A percentile compares a stretch with the other conserved stretches of the same genome.
phyloP scores from a whole-genome alignment of 805 yeast genomes.

The Candida michaelii region DNA sequence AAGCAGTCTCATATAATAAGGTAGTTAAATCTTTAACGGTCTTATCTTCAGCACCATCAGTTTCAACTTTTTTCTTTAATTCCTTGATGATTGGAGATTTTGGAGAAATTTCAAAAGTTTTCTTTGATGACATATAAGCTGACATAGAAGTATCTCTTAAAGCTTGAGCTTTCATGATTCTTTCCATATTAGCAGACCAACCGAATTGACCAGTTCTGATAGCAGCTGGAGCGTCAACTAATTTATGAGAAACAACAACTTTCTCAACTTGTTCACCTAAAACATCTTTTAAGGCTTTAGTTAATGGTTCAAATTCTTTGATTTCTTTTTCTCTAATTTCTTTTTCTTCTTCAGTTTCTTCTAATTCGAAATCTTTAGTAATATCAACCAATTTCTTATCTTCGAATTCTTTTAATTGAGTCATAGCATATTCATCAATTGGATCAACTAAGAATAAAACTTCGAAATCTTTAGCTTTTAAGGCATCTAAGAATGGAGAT shows the following conservation, averaged over 20 bases:
- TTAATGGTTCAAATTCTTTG: slow-evolving; percentile 88
- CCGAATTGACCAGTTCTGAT: slow-evolving; percentile 99
- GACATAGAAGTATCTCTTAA: slow-evolving; percentile 98
- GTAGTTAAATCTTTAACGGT: slow-evolving; percentile 97
- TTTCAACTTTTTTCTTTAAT: slow-evolving; percentile 93
- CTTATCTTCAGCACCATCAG: slow-evolving; percentile 97
- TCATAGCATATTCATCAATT: slow-evolving; percentile 99
- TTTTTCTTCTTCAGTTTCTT: slow-evolving; percentile 99
- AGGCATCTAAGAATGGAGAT: slow-evolving; percentile 98
- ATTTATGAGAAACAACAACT: slow-evolving; percentile 96
- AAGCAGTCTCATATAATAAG: slow-evolving; percentile 94
- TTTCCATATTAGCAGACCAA: slow-evolving; percentile 99
- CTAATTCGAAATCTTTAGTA: slow-evolving; percentile 98
- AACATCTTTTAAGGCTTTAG: slow-evolving; percentile 94
- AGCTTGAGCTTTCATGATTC: slow-evolving; percentile 99
- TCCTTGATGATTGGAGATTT: slow-evolving; percentile 92
- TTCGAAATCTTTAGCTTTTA: slow-evolving; percentile 98
- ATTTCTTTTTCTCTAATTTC: slow-evolving; percentile 87
- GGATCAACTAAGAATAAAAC: slow-evolving; percentile 98
- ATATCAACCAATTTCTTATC: slow-evolving; percentile 98
- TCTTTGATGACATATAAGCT: slow-evolving; percentile 99
- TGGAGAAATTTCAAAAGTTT: slow-evolving; percentile 98
- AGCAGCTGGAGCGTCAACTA: slow-evolving; percentile 99
- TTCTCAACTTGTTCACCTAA: slow-evolving; percentile 99
- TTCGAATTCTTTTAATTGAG: slow-evolving; percentile 98